Percentiles rank a stretch among this genome's conserved stretches.
Conservation (phyloP, 2,329 filamentous ascomycete genomes). For the Diplocarpon rosae region DNA sequence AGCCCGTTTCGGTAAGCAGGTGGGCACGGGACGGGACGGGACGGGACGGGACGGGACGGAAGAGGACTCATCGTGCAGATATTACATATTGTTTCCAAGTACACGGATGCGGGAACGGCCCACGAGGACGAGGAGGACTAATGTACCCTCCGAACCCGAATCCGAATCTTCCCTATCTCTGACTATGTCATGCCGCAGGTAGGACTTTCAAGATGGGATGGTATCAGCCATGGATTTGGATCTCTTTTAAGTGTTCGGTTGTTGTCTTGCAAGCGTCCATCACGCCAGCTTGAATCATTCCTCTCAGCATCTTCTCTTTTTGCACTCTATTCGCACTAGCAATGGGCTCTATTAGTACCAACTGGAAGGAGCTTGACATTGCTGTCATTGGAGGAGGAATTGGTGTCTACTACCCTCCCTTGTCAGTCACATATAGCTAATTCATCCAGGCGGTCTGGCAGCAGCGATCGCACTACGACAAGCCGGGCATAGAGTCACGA, state of each 20-base stretch:
- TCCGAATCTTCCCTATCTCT: conserved; percentile 6
- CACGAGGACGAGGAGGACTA: background rate
- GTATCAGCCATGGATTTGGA: background rate
- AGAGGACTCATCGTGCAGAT: background rate
- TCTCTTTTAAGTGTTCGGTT: background rate
- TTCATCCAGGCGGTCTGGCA: conserved; percentile 35
- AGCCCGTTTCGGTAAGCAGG: no score
- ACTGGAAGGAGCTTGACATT: conserved; percentile 12
- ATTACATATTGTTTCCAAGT: background rate
- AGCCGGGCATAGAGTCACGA: conserved; percentile 43
- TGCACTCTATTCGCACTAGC: background rate
- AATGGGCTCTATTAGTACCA: conserved; percentile 14
- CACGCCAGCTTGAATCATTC: background rate
- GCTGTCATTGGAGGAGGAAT: conserved; percentile 17
- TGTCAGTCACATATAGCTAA: background rate
- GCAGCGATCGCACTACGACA: conserved; percentile 40
- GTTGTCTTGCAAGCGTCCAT: background rate
- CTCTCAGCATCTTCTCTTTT: no score
- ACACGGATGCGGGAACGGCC: background rate
- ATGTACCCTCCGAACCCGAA: background rate
- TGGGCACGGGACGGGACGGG: no score
- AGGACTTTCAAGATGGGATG: background rate
- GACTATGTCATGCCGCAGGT: background rate
- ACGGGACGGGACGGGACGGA: no score
- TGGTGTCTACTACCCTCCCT: conserved; percentile 3